These are phyloP conservation scores for Chlamydomonas sphaeroides DNA, from an alignment of 139 green algal genomes.

Conservation along the genomic window DNA sequence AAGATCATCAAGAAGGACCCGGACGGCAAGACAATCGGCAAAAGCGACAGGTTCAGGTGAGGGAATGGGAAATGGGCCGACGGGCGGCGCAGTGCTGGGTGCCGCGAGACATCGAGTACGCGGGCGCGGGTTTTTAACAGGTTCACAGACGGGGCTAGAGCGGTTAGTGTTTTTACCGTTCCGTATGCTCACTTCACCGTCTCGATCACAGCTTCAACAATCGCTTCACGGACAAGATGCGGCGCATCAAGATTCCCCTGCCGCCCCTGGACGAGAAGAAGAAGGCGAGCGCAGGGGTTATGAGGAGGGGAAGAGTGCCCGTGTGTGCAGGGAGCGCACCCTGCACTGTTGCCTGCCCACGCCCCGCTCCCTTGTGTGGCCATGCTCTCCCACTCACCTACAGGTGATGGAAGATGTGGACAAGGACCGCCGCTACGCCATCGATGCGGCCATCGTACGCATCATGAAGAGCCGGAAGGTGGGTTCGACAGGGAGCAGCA, in stretches of 20 bases:
- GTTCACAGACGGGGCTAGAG: no score
- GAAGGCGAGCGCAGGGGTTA: constrained; percentile 86
- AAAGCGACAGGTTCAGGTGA: constrained; percentile 87
- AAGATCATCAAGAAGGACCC: constrained; percentile 91
- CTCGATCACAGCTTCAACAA: constrained; percentile 52
- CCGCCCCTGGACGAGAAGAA: constrained; percentile 92
- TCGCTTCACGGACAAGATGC: constrained; percentile 92
- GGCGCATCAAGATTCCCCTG: constrained; percentile 89
- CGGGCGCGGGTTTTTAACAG: no score
- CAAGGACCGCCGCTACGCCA: constrained; percentile 88
- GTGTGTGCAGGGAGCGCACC: no score
- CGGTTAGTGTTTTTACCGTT: no score
- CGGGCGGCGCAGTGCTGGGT: no score
- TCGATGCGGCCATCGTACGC: constrained; percentile 90
- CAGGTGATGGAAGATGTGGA: constrained; percentile 92
- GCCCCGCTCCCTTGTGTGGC: no score
- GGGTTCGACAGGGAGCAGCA: constrained; percentile 60
- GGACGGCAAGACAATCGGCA: constrained; percentile 73
- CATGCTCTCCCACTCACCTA: background rate
- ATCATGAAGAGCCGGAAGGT: constrained; percentile 94
- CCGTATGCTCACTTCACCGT: background rate
- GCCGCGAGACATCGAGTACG: no score
- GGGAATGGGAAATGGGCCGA: no score
- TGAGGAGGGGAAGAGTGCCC: no score
- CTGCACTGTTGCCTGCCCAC: no score